Conservation (phyloP, 2,329 filamentous ascomycete species). For the Chaetomiaceae sp. region DNA sequence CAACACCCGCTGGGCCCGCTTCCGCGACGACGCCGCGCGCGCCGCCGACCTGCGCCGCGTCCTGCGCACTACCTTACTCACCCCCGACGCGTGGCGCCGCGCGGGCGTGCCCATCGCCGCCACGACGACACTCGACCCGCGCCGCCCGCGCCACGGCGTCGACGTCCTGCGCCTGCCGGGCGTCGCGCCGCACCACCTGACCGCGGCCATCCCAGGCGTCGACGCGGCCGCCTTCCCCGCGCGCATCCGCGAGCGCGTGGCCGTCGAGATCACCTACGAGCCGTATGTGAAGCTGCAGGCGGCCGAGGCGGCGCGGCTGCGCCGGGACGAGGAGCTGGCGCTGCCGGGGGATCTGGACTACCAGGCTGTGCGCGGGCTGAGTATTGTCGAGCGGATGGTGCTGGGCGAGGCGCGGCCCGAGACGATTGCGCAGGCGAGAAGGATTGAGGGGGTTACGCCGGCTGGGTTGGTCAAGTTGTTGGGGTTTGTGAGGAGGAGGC, state of each 20-base stretch:
- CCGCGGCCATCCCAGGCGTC: conserved; percentile 3
- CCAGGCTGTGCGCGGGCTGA: conserved; percentile 63
- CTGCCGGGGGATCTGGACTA: conserved; percentile 76
- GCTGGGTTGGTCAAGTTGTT: conserved; percentile 56
- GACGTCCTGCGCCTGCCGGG: conserved; percentile 60
- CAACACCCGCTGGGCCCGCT: conserved; percentile 70
- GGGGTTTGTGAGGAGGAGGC: conserved; percentile 43
- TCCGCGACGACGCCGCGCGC: conserved; percentile 57
- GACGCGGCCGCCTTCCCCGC: conserved; percentile 38
- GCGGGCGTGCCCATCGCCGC: conserved; percentile 52
- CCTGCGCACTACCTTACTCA: conserved; percentile 53
- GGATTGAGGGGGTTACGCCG: conserved; percentile 74
- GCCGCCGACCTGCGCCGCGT: conserved; percentile 59
- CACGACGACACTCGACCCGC: conserved; percentile 48
- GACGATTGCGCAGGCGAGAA: conserved; percentile 78
- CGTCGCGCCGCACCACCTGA: background rate
- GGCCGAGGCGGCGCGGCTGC: conserved; percentile 58
- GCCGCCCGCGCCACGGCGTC: conserved; percentile 64
- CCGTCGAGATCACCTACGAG: conserved; percentile 78
- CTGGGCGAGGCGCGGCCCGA: conserved; percentile 69
- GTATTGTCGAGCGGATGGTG: conserved; percentile 68
- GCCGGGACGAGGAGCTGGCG: conserved; percentile 67
- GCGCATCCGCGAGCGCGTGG: conserved; percentile 61
- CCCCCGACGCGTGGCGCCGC: conserved; percentile 59
- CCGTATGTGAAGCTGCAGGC: conserved; percentile 76